Conservation (phyloP, 306 rosid species). For the Sindora glabra region DNA sequence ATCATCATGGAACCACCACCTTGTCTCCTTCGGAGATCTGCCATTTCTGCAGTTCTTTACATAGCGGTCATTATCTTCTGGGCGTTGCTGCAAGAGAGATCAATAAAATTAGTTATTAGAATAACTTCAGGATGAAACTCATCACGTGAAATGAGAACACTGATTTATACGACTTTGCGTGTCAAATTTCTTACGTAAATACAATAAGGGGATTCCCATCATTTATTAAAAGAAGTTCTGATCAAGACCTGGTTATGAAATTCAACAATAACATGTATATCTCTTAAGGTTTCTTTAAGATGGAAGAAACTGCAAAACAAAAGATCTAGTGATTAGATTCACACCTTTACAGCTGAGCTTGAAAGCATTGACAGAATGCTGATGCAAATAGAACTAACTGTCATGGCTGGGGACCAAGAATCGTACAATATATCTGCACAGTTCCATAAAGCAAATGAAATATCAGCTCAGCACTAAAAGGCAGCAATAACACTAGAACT, state of each 20-base stretch:
- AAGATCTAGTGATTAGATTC: slow-evolving; percentile 17
- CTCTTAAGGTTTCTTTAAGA: not conserved
- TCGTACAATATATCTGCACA: slow-evolving; percentile 92
- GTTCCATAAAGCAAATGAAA: slow-evolving; percentile 16
- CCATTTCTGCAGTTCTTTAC: slow-evolving; percentile 99
- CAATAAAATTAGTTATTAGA: not conserved
- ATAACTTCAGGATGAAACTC: not conserved
- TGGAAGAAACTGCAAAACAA: not conserved
- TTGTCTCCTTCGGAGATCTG: slow-evolving; percentile 97
- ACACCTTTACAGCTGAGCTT: slow-evolving; percentile 89
- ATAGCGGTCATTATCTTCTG: slow-evolving; percentile 97
- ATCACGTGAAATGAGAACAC: not conserved
- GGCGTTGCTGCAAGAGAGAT: slow-evolving; percentile 84
- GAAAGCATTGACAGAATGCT: slow-evolving; percentile 99
- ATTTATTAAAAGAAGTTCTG: not conserved
- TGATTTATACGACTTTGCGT: not conserved
- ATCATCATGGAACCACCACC: slow-evolving; percentile 99
- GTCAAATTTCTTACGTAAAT: not conserved
- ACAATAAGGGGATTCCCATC: not conserved
- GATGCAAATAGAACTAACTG: slow-evolving; percentile 98
- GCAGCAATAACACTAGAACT: not conserved
- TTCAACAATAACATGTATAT: not conserved
- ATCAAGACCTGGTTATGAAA: not conserved
- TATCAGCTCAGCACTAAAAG: slow-evolving; percentile 20
- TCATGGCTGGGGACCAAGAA: slow-evolving; percentile 99